A percentile compares a stretch with the other conserved stretches of the same genome.
Conservation (phyloP, 2,329 filamentous ascomycete genomes). For the Cadophora luteo-olivacea region DNA sequence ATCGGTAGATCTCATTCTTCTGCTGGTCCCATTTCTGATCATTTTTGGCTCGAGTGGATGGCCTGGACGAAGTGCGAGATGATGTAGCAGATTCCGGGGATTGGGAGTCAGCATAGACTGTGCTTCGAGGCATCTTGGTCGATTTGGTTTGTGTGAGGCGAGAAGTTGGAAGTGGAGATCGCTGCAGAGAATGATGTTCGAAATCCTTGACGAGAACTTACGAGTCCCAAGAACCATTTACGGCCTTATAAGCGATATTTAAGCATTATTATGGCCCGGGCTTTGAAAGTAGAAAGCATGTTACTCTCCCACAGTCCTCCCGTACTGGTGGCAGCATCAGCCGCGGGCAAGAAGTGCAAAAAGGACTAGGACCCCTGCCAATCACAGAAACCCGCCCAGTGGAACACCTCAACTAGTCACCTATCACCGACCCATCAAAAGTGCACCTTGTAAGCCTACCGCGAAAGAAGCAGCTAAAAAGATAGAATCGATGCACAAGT, state of each 20-base stretch:
- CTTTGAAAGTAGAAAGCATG: not conserved
- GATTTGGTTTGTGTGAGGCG: not conserved
- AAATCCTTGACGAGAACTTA: conserved; percentile 11
- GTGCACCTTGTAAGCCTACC: conserved; percentile 17
- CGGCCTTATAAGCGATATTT: conserved; percentile 10
- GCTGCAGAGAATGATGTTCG: conserved; percentile 3
- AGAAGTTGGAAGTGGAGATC: conserved; percentile 7
- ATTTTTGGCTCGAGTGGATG: conserved; percentile 20
- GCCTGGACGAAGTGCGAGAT: conserved; percentile 3
- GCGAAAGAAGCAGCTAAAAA: conserved; percentile 12
- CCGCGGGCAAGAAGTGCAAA: conserved; percentile 17
- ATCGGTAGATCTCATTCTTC: conserved; percentile 22
- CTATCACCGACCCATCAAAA: conserved; percentile 16
- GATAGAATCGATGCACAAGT: conserved; percentile 3
- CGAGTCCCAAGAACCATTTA: conserved; percentile 2
- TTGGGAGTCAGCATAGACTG: conserved; percentile 4
- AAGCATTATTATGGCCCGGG: conserved; percentile 11
- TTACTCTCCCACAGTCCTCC: not conserved
- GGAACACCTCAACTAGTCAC: conserved; percentile 13
- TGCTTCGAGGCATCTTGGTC: conserved; percentile 12
- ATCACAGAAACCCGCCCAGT: conserved; percentile 12
- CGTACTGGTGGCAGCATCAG: conserved; percentile 12
- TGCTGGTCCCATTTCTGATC: conserved; percentile 29
- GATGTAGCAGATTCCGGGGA: conserved; percentile 12
- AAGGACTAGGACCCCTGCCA: conserved; percentile 9